These are phyloP conservation scores for Phytophthora syringae DNA, from an alignment of 352 stramenopile genomes.

Conservation along the genomic window DNA sequence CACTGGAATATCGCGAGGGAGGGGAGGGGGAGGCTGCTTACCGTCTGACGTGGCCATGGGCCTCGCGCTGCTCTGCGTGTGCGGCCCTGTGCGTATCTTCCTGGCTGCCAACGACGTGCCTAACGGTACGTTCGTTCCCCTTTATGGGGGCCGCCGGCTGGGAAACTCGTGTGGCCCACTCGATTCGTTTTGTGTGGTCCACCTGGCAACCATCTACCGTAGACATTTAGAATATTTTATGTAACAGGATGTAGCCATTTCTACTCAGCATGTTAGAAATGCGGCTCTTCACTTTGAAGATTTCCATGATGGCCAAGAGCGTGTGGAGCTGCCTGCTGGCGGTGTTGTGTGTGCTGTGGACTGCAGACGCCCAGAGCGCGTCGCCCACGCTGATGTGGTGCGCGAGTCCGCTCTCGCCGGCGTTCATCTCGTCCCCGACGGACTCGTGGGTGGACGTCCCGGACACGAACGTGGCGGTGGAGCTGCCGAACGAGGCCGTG, in stretches of 20 bases:
- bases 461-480: constrained; percentile 52
- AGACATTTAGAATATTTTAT: too few species aligned
- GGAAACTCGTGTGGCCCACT: too few species aligned
- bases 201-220: too few species aligned
- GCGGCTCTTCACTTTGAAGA: constrained; percentile 22
- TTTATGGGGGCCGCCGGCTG: neutral
- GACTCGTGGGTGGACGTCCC: constrained; percentile 65
- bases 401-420: constrained; percentile 56
- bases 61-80: constrained; percentile 4
- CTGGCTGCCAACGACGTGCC: constrained; percentile 32
- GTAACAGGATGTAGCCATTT: too few species aligned
- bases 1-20: constrained; percentile 9
- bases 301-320: constrained; percentile 1
- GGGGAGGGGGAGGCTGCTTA: constrained; percentile 2
- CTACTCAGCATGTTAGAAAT: too few species aligned
- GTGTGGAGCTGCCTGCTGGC: neutral
- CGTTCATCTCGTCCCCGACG: constrained; percentile 31
- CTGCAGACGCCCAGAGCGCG: constrained; percentile 16
- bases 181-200: too few species aligned
- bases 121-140: constrained; percentile 17
- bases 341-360: constrained; percentile 2
- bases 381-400: constrained; percentile 73
- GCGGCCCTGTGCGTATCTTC: constrained; percentile 7
- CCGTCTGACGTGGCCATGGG: constrained; percentile 33
- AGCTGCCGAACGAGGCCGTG: constrained; percentile 64